Conservation (phyloP, 1,284 basidiomycete genomes). For the Porodaedalea pini region DNA sequence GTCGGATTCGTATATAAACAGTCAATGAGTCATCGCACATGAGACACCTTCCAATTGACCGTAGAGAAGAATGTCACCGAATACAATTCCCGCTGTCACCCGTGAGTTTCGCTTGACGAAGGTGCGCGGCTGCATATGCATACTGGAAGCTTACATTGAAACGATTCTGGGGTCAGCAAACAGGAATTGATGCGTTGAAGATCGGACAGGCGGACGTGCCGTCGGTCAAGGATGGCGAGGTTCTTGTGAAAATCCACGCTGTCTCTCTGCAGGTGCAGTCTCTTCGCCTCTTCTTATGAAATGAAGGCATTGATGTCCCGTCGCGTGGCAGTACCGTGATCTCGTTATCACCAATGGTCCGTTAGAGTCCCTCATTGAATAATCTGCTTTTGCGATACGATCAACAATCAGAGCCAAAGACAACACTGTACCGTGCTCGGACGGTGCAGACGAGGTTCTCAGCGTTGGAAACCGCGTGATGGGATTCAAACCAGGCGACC, state of each 20-base stretch:
- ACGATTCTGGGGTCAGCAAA: conserved; percentile 24
- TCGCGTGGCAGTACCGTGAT: conserved; percentile 38
- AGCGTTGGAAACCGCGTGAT: conserved; percentile 39
- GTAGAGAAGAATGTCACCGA: not conserved
- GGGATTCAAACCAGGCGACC: conserved; percentile 51
- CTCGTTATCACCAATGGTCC: conserved; percentile 35
- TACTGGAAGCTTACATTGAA: not conserved
- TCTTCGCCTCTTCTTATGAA: not conserved
- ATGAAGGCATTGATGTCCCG: not conserved
- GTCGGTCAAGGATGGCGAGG: conserved; percentile 37
- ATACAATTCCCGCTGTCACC: conserved; percentile 27
- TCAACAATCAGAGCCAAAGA: conserved; percentile 26
- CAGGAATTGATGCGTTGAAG: conserved; percentile 27
- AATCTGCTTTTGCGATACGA: not conserved
- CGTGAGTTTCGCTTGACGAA: conserved; percentile 34
- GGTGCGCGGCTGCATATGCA: conserved; percentile 11
- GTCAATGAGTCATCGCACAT: not conserved
- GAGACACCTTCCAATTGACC: not conserved
- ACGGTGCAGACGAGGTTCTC: conserved; percentile 60
- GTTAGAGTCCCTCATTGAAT: conserved; percentile 31
- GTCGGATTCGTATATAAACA: not conserved
- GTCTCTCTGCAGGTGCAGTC: conserved; percentile 41
- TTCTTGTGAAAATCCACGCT: conserved; percentile 48
- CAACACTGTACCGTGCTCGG: conserved; percentile 52
- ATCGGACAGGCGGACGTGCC: conserved; percentile 32